Conservation (phyloP, 2,329 filamentous ascomycete genomes). For the Stachybotrys chartarum region DNA sequence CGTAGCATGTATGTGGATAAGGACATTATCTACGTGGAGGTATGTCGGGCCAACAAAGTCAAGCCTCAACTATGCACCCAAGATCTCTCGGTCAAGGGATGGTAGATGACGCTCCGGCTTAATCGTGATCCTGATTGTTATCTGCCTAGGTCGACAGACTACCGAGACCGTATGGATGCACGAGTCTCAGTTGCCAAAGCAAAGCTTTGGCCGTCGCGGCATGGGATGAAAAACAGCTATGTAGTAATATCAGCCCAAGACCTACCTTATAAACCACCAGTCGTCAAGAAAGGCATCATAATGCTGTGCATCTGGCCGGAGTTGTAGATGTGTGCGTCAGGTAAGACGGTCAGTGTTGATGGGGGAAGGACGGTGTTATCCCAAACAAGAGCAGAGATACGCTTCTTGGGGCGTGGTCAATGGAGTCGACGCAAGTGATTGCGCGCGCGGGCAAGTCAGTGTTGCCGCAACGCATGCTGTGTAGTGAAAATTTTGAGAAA, state of each 20-base stretch:
- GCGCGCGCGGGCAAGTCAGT: too few relatives aligned
- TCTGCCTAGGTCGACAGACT: slow-evolving; percentile 71
- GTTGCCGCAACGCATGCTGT: too few relatives aligned
- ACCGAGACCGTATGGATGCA: slow-evolving; percentile 70
- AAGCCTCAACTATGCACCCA: slow-evolving; percentile 86
- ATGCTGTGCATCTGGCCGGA: too few relatives aligned
- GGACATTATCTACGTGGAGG: slow-evolving; percentile 2
- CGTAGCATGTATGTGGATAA: background rate
- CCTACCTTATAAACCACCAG: background rate
- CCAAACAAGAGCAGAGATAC: too few relatives aligned
- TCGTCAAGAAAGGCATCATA: too few relatives aligned
- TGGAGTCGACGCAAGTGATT: too few relatives aligned
- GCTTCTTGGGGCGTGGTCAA: too few relatives aligned
- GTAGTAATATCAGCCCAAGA: background rate
- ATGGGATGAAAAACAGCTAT: slow-evolving; percentile 11
- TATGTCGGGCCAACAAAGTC: slow-evolving; percentile 88
- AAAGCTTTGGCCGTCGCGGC: slow-evolving; percentile 49
- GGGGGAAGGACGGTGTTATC: too few relatives aligned
- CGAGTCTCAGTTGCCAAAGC: slow-evolving; percentile 55
- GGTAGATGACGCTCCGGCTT: slow-evolving; percentile 97
- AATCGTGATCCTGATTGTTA: slow-evolving; percentile 78
- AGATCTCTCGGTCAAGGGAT: slow-evolving; percentile 69
- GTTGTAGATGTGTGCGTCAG: too few relatives aligned
- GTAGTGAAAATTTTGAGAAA: too few relatives aligned
- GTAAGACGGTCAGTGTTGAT: too few relatives aligned